Conservation (phyloP, 495 filamentous ascomycete species). For the Penicillium taxi region DNA sequence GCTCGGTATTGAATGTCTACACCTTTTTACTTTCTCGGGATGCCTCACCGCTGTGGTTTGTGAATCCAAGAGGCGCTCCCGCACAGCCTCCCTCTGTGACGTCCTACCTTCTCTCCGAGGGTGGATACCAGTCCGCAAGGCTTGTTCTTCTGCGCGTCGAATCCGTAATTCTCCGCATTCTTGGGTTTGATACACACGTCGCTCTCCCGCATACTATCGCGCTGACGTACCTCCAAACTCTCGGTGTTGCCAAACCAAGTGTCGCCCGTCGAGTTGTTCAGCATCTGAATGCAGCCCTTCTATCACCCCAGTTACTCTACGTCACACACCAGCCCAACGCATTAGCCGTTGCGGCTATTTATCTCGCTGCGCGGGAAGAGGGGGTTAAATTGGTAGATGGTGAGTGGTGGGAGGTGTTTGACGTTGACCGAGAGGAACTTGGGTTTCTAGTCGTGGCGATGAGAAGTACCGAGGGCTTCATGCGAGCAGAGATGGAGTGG, state of each 20-base stretch:
- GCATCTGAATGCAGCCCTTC: constrained; percentile 72
- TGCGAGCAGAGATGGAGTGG: constrained; percentile 40
- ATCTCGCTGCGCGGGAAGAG: constrained; percentile 75
- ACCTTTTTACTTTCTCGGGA: constrained; percentile 63
- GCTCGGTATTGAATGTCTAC: constrained; percentile 78
- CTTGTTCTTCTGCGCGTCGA: constrained; percentile 60
- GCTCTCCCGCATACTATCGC: constrained; percentile 80
- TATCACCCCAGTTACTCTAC: constrained; percentile 85
- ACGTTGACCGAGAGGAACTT: constrained; percentile 91
- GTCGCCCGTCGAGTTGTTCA: constrained; percentile 58
- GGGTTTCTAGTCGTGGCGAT: constrained; percentile 88
- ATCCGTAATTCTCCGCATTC: constrained; percentile 59
- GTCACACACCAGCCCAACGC: constrained; percentile 83
- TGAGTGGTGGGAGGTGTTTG: constrained; percentile 98
- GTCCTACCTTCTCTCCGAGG: constrained; percentile 66
- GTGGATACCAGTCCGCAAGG: constrained; percentile 55
- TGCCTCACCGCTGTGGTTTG: constrained; percentile 51
- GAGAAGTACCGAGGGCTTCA: constrained; percentile 70
- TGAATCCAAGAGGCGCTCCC: constrained; percentile 24
- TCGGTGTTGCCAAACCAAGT: constrained; percentile 48
- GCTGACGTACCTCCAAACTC: constrained; percentile 85
- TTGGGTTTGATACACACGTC: constrained; percentile 78
- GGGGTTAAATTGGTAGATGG: constrained; percentile 66
- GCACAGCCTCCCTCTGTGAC: constrained; percentile 40
- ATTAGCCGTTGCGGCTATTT: constrained; percentile 81